phyloP scores from a whole-genome alignment of 129 eudicot genomes.

The Flaveria brownii region DNA sequence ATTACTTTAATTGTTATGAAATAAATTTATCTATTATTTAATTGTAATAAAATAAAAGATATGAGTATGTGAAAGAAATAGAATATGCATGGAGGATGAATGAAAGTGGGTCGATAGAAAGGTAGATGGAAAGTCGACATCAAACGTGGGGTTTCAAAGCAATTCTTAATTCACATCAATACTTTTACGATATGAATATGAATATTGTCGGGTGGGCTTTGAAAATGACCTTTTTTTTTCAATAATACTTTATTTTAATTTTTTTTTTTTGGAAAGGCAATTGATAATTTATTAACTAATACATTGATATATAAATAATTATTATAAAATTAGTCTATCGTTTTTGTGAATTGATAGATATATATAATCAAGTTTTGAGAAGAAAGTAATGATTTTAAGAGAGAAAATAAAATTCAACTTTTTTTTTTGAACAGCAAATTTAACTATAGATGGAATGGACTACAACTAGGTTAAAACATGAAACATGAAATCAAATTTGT shows the following conservation, averaged over 20 bases:
- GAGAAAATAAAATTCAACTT: background rate
- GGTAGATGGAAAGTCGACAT: conserved; percentile 43
- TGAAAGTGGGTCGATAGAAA: conserved; percentile 12
- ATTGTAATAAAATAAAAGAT: background rate
- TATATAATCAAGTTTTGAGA: too few relatives aligned
- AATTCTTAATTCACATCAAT: conserved; percentile 38
- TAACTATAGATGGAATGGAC: background rate
- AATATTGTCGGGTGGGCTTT: conserved; percentile 40
- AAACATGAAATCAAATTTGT: background rate
- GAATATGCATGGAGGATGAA: conserved; percentile 12
- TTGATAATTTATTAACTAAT: background rate
- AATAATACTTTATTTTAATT: too few relatives aligned
- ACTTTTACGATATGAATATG: conserved; percentile 37
- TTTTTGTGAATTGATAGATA: too few relatives aligned
- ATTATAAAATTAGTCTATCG: background rate
- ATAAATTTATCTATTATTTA: background rate
- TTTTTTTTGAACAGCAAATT: too few relatives aligned
- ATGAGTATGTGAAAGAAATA: background rate
- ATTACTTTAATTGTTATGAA: background rate
- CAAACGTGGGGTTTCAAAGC: conserved; percentile 37
- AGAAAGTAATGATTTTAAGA: background rate
- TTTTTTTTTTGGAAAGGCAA: background rate
- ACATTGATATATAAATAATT: background rate
- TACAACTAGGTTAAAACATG: background rate
- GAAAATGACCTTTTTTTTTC: conserved; percentile 33